Conservation (phyloP, 192 early-diverging fungal genomes). For the Linnemannia exigua region DNA sequence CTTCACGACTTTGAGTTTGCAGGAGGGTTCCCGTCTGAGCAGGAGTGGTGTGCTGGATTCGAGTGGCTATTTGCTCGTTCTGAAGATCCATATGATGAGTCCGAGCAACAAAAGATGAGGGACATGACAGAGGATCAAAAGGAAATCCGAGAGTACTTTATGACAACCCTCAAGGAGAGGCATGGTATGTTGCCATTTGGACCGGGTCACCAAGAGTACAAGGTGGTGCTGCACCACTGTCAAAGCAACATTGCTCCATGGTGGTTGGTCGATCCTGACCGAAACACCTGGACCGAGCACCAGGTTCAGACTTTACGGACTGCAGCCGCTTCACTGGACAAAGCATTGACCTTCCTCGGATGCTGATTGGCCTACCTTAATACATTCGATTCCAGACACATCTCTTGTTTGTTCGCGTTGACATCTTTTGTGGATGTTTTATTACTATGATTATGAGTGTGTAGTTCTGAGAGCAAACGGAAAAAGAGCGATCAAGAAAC, state of each 20-base stretch:
- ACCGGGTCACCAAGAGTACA: slow-evolving; percentile 36
- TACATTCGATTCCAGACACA: background rate
- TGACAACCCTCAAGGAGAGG: slow-evolving; percentile 18
- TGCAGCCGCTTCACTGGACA: slow-evolving; percentile 34
- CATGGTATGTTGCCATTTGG: slow-evolving; percentile 33
- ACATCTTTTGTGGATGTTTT: background rate
- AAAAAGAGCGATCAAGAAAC: slow-evolving; percentile 3
- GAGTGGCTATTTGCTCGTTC: slow-evolving; percentile 44
- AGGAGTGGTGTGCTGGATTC: slow-evolving; percentile 54
- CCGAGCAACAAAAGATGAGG: slow-evolving; percentile 31
- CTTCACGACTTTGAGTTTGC: slow-evolving; percentile 53
- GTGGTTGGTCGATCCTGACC: slow-evolving; percentile 31
- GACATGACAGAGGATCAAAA: slow-evolving; percentile 43
- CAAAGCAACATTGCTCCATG: slow-evolving; percentile 47
- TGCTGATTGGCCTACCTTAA: slow-evolving; percentile 18
- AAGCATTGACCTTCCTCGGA: slow-evolving; percentile 35
- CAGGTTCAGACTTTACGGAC: slow-evolving; percentile 25
- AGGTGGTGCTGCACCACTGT: slow-evolving; percentile 41
- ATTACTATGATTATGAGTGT: background rate
- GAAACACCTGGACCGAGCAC: slow-evolving; percentile 40
- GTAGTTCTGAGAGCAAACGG: slow-evolving; percentile 3
- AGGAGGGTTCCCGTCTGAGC: slow-evolving; percentile 44
- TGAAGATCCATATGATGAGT: slow-evolving; percentile 37
- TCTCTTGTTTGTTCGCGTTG: background rate
- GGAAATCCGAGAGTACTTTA: slow-evolving; percentile 39